Evolutionary conservation across 148 eudicot genomes (phyloP), one percentile per base, ranked within the genome.

Genomic region (Silene conica): DNA sequence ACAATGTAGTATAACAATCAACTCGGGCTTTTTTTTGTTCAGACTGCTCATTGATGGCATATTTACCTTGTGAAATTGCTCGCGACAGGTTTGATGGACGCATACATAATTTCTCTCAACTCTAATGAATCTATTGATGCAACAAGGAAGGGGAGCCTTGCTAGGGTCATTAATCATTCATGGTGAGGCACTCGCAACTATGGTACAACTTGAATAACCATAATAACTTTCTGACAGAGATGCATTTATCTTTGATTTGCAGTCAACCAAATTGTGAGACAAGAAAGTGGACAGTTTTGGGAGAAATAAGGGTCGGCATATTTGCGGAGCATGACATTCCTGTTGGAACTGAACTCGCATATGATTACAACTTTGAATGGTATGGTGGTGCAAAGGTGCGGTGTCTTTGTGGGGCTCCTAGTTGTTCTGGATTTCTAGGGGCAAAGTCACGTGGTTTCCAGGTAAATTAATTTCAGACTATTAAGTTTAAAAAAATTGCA

Each of bases 261-360:
- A 91, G 98, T 76, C 86, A 88, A 64, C 98, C 98, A 74, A 93
- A 93, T 75, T 90, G 98, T 72, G 98, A 91, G 86, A 93, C 95
- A 43, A 89, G 97, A 83, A 93, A 93, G 84, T 93, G 98, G 98
- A 93, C 95, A 13, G 94, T 89, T 55, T 72, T 89, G 80, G 98
- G 98, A 75, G 97, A 93, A 81, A 81, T 91, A 73, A 78, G 98
- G 85, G 95, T 93, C 67, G 98, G 98, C 56, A 93, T 93, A 77
- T 93, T 93, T 84, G 98, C 98, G 2, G 89, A 87, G 91, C 84
- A 80, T 72, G 95, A 93, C 74, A 89, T 93, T 75, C 67, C 81
- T 77, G 80, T 76, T 78, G 98, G 95, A 81, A 85, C 88, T 64
- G 98, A 93, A 73, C 80, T 93, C 82, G 83, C 97, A 28, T 91